phyloP scores from a whole-genome alignment of 768 basidiomycete species.

The Gymnopilus dilepis region DNA sequence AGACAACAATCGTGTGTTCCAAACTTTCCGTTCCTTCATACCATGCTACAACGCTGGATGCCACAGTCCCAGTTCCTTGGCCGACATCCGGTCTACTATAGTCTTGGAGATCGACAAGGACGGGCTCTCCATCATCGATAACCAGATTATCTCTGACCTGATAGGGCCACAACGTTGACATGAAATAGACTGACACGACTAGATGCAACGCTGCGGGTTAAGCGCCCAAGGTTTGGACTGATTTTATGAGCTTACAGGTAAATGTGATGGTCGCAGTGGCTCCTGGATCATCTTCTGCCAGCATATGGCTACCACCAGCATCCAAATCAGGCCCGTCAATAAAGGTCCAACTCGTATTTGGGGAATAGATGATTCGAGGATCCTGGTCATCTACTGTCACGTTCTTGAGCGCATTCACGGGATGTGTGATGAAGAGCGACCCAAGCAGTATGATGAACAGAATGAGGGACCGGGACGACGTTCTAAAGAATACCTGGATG shows the following conservation, averaged over 20 bases:
- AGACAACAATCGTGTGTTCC: slow-evolving; percentile 17
- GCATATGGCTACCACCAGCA: slow-evolving; percentile 24
- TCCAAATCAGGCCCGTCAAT: slow-evolving; percentile 31
- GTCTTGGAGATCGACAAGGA: slow-evolving; percentile 33
- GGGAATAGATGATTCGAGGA: slow-evolving; percentile 28
- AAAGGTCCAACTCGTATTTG: slow-evolving; percentile 22
- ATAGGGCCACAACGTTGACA: slow-evolving; percentile 47
- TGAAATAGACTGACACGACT: slow-evolving; percentile 45
- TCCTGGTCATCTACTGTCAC: slow-evolving; percentile 30
- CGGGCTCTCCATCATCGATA: slow-evolving; percentile 30
- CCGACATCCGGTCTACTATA: slow-evolving; percentile 1
- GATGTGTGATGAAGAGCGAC: not conserved
- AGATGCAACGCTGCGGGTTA: not conserved
- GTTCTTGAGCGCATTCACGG: slow-evolving; percentile 27
- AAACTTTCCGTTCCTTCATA: not conserved
- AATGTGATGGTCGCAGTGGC: slow-evolving; percentile 39
- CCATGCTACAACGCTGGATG: slow-evolving; percentile 8
- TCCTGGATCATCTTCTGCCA: slow-evolving; percentile 12
- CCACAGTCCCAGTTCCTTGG: not conserved
- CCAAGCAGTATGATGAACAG: not conserved
- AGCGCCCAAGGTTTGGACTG: not conserved
- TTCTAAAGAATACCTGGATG: too few species aligned
- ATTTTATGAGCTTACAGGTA: slow-evolving; percentile 33
- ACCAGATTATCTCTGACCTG: slow-evolving; percentile 34
- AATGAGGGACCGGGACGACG: not conserved